Evolutionary conservation across 1,284 basidiomycete species (phyloP).

Genomic region (Fomitiporia mediterranea): DNA sequence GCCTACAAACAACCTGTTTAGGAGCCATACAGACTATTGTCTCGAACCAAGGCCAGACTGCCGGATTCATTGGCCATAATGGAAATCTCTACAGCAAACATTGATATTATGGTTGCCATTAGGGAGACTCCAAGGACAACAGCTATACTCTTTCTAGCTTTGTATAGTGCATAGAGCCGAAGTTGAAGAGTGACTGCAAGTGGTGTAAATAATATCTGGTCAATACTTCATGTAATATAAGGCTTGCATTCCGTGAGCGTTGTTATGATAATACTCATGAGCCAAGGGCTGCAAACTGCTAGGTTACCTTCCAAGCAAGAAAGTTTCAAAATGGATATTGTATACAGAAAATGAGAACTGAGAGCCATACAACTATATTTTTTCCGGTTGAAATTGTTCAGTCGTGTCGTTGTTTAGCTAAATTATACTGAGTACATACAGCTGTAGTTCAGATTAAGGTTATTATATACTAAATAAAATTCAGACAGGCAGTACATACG

Average conservation of each 20-base stretch:
- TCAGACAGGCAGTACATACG: too few species aligned
- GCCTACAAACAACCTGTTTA: neutral
- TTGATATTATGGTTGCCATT: neutral
- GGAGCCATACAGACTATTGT: neutral
- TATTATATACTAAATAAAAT: too few species aligned
- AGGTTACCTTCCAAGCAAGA: too few species aligned
- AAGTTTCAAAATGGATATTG: too few species aligned
- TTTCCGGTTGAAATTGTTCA: too few species aligned
- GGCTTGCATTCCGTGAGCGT: neutral
- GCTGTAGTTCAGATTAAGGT: too few species aligned
- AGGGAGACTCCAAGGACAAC: neutral
- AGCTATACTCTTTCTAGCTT: neutral
- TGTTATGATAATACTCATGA: neutral
- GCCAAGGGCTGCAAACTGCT: neutral
- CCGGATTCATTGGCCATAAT: neutral
- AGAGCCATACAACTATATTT: too few species aligned
- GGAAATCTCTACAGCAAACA: neutral
- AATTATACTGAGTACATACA: too few species aligned
- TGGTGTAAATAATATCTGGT: neutral
- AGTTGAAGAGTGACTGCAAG: neutral
- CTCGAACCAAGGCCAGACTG: neutral
- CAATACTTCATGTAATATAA: too few species aligned
- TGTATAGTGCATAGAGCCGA: neutral
- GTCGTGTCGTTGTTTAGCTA: too few species aligned
- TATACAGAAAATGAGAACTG: too few species aligned